Conservation (phyloP, 371 early-diverging fungal species). For the Blastocladiella emersonii region DNA sequence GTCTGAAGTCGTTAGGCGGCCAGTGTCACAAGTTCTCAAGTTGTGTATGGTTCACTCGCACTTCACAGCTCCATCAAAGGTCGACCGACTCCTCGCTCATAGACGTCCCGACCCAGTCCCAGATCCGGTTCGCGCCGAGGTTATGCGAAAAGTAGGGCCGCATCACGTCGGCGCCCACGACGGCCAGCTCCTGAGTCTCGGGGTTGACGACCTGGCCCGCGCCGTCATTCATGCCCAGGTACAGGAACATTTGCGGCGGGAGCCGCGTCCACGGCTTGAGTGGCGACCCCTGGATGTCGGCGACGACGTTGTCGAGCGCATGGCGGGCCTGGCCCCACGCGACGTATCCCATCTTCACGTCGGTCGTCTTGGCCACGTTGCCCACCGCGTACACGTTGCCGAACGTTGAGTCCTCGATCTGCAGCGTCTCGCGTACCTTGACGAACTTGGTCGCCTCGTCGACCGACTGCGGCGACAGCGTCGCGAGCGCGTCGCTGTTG, state of each 20-base stretch:
- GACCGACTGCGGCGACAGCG: slow-evolving; percentile 28
- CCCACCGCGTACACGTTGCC: slow-evolving; percentile 54
- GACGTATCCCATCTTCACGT: slow-evolving; percentile 36
- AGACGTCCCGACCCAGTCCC: no score
- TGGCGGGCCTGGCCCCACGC: slow-evolving; percentile 29
- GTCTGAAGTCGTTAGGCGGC: no score
- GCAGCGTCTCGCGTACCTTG: slow-evolving; percentile 41
- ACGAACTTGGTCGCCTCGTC: slow-evolving; percentile 32
- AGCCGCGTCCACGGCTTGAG: slow-evolving; percentile 20
- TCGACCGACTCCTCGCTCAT: no score
- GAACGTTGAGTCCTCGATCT: slow-evolving; percentile 39
- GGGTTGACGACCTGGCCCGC: no score
- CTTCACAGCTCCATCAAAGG: no score
- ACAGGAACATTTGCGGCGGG: slow-evolving; percentile 24
- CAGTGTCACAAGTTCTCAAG: no score
- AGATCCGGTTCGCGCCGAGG: no score
- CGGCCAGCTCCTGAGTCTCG: no score
- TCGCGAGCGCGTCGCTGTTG: slow-evolving; percentile 30
- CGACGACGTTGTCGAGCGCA: slow-evolving; percentile 17
- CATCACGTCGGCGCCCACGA: no score
- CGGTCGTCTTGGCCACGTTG: slow-evolving; percentile 34
- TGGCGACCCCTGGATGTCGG: slow-evolving; percentile 18
- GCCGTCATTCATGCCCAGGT: no score
- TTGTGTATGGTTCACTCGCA: no score
- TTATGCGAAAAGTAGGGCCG: no score